A percentile compares a stretch with the other conserved stretches of the same genome.
These are phyloP conservation scores for Skeletonema marinoi DNA, from an alignment of 108 stramenopile species.

Conservation along the genomic window DNA sequence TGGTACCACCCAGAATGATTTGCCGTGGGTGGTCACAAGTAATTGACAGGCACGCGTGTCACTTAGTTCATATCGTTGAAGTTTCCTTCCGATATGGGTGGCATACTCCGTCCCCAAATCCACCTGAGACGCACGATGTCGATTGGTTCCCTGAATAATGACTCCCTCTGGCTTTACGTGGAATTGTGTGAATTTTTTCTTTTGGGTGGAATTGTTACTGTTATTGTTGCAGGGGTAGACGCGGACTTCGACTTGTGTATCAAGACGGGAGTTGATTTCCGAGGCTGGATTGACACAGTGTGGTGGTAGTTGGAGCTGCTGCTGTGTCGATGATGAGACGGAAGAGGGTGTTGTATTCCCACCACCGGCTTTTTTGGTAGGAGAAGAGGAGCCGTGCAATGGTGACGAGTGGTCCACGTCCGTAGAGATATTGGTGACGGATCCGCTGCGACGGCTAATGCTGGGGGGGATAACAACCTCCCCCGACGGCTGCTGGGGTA, in stretches of 20 bases:
- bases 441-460: conserved; percentile 1
- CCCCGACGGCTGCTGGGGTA: conserved; percentile 1
- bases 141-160: conserved; percentile 84
- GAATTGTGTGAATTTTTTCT: conserved; percentile 83
- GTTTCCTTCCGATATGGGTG: conserved; percentile 74
- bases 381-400: not conserved
- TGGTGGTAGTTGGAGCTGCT: conserved; percentile 5
- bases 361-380: not conserved
- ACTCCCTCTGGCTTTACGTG: conserved; percentile 89
- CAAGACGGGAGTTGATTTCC: conserved; percentile 81
- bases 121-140: conserved; percentile 56
- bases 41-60: conserved; percentile 91
- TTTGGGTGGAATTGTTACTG: conserved; percentile 55
- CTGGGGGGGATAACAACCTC: conserved; percentile 3
- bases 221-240: conserved; percentile 89
- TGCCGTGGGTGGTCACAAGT: conserved; percentile 84
- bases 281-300: conserved; percentile 79
- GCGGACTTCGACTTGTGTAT: conserved; percentile 86
- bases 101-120: conserved; percentile 83
- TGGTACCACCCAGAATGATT: conserved; percentile 93
- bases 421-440: not conserved
- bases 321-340: not conserved
- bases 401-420: not conserved
- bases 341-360: not conserved
- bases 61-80: conserved; percentile 82